Evolutionary conservation across 495 filamentous ascomycete species (phyloP).

Genomic region (Podospora pseudopauciseta): DNA sequence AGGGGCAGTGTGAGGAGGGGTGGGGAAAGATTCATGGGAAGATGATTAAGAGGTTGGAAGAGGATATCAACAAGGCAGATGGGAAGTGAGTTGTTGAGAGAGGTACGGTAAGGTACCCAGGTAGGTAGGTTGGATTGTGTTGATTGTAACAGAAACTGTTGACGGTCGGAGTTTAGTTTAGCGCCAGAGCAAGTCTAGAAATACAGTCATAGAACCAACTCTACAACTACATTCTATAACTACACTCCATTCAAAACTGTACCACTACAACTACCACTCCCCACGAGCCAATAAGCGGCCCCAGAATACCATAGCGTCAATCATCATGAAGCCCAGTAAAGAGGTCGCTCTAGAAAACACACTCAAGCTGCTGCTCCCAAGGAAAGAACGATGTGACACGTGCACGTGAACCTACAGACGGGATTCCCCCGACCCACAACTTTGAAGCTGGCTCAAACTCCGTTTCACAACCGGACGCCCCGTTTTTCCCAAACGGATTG

Average conservation of each 20-base stretch:
- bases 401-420: background rate
- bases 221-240: background rate
- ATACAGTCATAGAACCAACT: background rate
- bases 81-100: background rate
- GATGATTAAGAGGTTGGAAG: slow-evolving; percentile 37
- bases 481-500: background rate
- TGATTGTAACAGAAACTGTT: background rate
- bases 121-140: background rate
- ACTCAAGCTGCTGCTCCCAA: background rate
- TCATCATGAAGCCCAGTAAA: background rate
- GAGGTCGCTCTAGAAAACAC: background rate
- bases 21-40: slow-evolving; percentile 43
- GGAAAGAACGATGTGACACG: background rate
- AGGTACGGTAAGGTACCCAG: background rate
- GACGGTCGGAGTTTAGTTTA: background rate
- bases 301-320: background rate
- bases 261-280: no score
- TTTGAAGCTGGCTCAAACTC: background rate
- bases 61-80: slow-evolving; percentile 6
- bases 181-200: background rate
- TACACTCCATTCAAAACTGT: background rate
- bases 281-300: background rate
- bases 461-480: background rate
- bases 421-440: background rate
- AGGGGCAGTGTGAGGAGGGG: slow-evolving; percentile 39